Base-by-base conservation (phyloP, 805 yeast species). In the Zygosaccharomyces rouxii region DNA sequence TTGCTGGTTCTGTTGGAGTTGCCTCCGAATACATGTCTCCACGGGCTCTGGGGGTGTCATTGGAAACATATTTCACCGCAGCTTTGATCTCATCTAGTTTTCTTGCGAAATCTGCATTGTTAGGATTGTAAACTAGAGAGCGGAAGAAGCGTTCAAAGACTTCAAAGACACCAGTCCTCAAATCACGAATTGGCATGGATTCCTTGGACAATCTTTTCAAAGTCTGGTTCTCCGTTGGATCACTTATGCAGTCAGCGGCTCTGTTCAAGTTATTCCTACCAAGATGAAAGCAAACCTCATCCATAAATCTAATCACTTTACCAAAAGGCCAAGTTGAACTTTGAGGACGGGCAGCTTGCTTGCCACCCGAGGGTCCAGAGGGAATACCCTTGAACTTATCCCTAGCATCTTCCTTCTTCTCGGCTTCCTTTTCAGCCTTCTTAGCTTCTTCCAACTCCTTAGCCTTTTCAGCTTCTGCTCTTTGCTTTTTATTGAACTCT, bases 271-370 rank as follows among this genome's bases (percentile, higher is more conserved):
- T 51, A 35, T 56, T 54, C 19, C 46, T 47, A 10, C 47, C 46
- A 29, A 63, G 39, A 38, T 55, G 43, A 26, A 49, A 40, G 18
- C 46, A 35, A 7, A 56, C 48, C 19, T 60, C 63, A 39, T 56
- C 55, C 54, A 63, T 53, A 21, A 54, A 52, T 39, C 52, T 52
- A 7, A 55, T 31, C 1, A 58, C 53, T 35, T 55, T 59, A 11
- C 44, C 46, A 22, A 56, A 48, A 3, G 62, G 51, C 55, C 57
- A 52, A 11, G 49, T 35, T 6, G 35, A 19, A 2, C 11, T 38
- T 28, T 42, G 48, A 3, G 31, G 16, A 14, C 23, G 42, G 13
- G 30, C 2, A 25, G n/a, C 25, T 19, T 45, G 30, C 11, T 42
- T 46, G 35, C 41, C 40, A 5, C 43, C 38, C 4, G 52, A 37